Percentiles rank a stretch among this genome's conserved stretches.
These are phyloP conservation scores for Penicillium ochrochloron DNA, from an alignment of 495 filamentous ascomycete genomes.

Conservation along the genomic window DNA sequence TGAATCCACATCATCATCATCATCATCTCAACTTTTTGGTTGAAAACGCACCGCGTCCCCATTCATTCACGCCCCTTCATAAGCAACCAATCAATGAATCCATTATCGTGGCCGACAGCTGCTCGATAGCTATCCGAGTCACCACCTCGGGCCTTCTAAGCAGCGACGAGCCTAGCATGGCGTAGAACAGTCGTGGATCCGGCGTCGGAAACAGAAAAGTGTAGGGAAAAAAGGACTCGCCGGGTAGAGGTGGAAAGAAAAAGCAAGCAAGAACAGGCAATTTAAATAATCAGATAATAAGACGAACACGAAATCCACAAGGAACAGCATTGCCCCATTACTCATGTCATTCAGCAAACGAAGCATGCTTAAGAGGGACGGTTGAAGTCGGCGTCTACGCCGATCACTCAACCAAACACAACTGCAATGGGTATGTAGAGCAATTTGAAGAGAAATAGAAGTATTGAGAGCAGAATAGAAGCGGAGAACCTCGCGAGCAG, in stretches of 20 bases:
- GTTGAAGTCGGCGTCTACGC: conserved; percentile 27
- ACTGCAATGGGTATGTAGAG: conserved; percentile 38
- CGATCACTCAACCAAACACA: conserved; percentile 28
- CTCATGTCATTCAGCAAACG: conserved; percentile 33
- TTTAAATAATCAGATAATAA: conserved; percentile 31
- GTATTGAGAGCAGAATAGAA: conserved; percentile 12
- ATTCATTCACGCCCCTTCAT: conserved; percentile 11
- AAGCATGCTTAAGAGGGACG: conserved; percentile 26
- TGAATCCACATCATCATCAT: neutral
- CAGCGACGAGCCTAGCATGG: conserved; percentile 19
- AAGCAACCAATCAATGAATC: neutral
- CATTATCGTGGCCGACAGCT: neutral
- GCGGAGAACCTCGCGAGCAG: conserved; percentile 15
- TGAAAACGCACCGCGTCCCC: conserved; percentile 19
- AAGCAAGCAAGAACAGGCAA: conserved; percentile 27
- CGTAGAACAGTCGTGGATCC: conserved; percentile 25
- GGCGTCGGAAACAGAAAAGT: conserved; percentile 13
- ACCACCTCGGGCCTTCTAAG: neutral
- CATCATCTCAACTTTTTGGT: conserved; percentile 17
- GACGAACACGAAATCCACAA: conserved; percentile 19
- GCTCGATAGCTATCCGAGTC: neutral
- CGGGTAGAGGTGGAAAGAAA: conserved; percentile 10
- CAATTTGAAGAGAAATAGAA: conserved; percentile 27
- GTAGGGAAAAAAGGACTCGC: conserved; percentile 12
- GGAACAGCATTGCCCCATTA: conserved; percentile 26